Conservation (phyloP, 768 basidiomycete species). For the Lactarius sanguifluus region DNA sequence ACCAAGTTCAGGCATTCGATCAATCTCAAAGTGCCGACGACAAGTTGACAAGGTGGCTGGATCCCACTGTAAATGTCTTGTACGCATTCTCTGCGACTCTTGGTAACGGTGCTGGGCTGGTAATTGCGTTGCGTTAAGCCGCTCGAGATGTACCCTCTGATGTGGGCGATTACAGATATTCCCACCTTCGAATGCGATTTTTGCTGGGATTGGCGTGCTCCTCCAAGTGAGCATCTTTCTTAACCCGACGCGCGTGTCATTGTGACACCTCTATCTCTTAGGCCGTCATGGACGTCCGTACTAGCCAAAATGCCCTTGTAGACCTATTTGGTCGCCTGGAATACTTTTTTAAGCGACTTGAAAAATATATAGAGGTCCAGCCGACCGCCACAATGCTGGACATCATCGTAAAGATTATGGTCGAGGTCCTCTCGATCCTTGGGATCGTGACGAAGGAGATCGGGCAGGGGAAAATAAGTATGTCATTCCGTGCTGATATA, state of each 20-base stretch:
- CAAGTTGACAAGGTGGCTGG: not conserved
- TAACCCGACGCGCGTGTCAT: not conserved
- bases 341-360: not conserved
- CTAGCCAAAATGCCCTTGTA: not conserved
- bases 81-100: not conserved
- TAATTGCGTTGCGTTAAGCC: not conserved
- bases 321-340: not conserved
- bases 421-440: not conserved
- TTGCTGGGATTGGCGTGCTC: not conserved
- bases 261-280: not conserved
- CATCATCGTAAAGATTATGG: not conserved
- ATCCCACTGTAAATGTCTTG: slow-evolving; percentile 2
- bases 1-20: not conserved
- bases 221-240: not conserved
- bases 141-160: not conserved
- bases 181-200: not conserved
- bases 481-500: not conserved
- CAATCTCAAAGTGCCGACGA: not conserved
- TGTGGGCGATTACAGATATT: not conserved
- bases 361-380: not conserved
- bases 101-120: not conserved
- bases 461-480: not conserved
- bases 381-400: not conserved
- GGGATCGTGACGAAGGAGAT: not conserved
- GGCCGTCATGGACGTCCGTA: not conserved